Conservation (phyloP, 306 rosid genomes). For the Cucumis hystrix region DNA sequence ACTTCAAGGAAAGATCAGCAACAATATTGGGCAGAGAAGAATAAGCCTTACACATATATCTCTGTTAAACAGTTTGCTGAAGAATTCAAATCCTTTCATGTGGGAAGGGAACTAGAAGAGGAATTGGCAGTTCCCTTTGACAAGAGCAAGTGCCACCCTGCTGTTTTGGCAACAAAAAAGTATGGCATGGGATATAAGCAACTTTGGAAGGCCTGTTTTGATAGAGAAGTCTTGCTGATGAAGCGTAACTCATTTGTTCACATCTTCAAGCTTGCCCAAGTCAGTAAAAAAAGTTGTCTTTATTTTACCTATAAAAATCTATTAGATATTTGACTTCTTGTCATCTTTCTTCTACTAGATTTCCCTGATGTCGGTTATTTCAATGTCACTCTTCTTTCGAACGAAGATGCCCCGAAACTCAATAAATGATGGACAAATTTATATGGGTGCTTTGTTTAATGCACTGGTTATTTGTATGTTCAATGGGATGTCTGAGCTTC, state of each 20-base stretch:
- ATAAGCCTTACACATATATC: slow-evolving; percentile 19
- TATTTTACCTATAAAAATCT: neutral
- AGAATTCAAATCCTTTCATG: slow-evolving; percentile 23
- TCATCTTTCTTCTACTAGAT: slow-evolving; percentile 20
- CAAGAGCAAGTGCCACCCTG: slow-evolving; percentile 28
- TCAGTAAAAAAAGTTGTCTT: slow-evolving; percentile 4
- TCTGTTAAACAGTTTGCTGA: slow-evolving; percentile 19
- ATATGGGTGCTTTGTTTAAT: slow-evolving; percentile 35
- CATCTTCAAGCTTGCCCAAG: slow-evolving; percentile 25
- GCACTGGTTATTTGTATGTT: slow-evolving; percentile 26
- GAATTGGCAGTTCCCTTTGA: slow-evolving; percentile 28
- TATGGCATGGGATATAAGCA: slow-evolving; percentile 19
- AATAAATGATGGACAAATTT: slow-evolving; percentile 28
- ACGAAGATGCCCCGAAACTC: slow-evolving; percentile 51
- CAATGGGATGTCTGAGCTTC: slow-evolving; percentile 37
- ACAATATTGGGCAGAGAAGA: slow-evolving; percentile 26
- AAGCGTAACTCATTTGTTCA: slow-evolving; percentile 31
- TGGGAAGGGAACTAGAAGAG: slow-evolving; percentile 17
- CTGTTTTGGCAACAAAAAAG: slow-evolving; percentile 20
- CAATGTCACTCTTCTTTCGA: slow-evolving; percentile 48
- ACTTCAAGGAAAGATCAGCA: slow-evolving; percentile 38
- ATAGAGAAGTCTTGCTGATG: slow-evolving; percentile 29
- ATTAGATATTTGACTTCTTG: slow-evolving; percentile 2
- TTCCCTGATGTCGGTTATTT: slow-evolving; percentile 18
- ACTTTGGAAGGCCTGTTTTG: slow-evolving; percentile 26